These are phyloP conservation scores for Phytophthora uliginosa DNA, from an alignment of 352 stramenopile species.

Conservation along the genomic window DNA sequence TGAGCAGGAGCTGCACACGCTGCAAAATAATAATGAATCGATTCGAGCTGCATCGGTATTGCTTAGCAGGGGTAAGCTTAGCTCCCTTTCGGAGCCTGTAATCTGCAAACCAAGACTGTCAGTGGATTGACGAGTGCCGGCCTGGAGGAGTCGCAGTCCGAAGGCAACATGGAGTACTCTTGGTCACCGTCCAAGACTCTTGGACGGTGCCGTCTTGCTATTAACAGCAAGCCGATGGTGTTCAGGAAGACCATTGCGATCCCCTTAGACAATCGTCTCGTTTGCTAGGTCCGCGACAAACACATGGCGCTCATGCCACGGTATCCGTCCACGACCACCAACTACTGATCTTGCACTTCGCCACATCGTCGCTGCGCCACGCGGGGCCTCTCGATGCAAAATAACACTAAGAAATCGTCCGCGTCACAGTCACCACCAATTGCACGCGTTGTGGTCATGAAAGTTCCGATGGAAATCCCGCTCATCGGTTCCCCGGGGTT, in stretches of 20 bases:
- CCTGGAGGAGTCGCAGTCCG: no score
- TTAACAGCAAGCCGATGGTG: not conserved
- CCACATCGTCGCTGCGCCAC: slow-evolving; percentile 1
- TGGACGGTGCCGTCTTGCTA: not conserved
- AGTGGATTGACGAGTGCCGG: no score
- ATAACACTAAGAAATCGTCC: slow-evolving; percentile 13
- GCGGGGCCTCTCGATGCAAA: slow-evolving; percentile 1
- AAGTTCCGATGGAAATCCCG: slow-evolving; percentile 28
- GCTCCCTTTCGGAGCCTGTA: no score
- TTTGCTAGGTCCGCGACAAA: slow-evolving; percentile 30
- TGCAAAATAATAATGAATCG: not conserved
- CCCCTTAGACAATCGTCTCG: slow-evolving; percentile 6
- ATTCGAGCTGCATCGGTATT: not conserved
- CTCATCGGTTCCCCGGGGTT: slow-evolving; percentile 30
- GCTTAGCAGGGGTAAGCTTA: no score
- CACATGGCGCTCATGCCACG: slow-evolving; percentile 25
- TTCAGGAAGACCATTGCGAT: not conserved
- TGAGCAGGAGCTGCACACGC: not conserved
- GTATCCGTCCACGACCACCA: slow-evolving; percentile 9
- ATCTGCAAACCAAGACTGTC: no score
- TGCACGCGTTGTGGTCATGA: slow-evolving; percentile 14
- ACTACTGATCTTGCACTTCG: slow-evolving; percentile 20
- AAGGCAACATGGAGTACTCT: no score
- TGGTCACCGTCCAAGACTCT: no score
- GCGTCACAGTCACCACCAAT: not conserved